Evolutionary conservation across 2,329 filamentous ascomycete genomes (phyloP).

Genomic region (Xylariaceae sp.): DNA sequence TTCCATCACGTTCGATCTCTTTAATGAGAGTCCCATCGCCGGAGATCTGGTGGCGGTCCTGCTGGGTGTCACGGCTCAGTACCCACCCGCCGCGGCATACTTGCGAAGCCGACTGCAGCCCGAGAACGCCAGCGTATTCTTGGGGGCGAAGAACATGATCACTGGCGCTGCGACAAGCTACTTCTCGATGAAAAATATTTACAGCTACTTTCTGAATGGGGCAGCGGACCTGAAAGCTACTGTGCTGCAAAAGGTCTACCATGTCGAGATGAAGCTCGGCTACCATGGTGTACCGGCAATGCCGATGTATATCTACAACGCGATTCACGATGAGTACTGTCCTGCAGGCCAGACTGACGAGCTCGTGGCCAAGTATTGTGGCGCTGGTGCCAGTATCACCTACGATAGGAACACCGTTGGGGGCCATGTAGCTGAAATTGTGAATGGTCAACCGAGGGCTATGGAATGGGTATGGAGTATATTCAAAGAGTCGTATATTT

Average conservation of each 20-base stretch:
- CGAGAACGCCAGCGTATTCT: slow-evolving; percentile 28
- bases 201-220: slow-evolving; percentile 24
- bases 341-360: slow-evolving; percentile 38
- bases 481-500: slow-evolving; percentile 11
- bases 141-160: slow-evolving; percentile 13
- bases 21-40: slow-evolving; percentile 26
- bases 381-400: slow-evolving; percentile 33
- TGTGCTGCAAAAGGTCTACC: slow-evolving; percentile 20
- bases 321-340: slow-evolving; percentile 41
- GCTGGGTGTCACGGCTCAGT: slow-evolving; percentile 27
- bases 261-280: slow-evolving; percentile 24
- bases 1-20: slow-evolving; percentile 19
- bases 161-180: slow-evolving; percentile 13
- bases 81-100: slow-evolving; percentile 22
- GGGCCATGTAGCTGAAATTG: slow-evolving; percentile 31
- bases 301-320: slow-evolving; percentile 48
- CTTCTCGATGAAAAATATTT: slow-evolving; percentile 25
- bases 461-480: slow-evolving; percentile 11
- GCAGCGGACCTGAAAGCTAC: slow-evolving; percentile 17
- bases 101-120: slow-evolving; percentile 23
- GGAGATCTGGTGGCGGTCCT: slow-evolving; percentile 29
- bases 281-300: slow-evolving; percentile 38
- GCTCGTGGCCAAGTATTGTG: slow-evolving; percentile 37
- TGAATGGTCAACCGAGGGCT: slow-evolving; percentile 11
- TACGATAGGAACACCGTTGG: slow-evolving; percentile 42